These are phyloP conservation scores for Adansonia madagascariensis DNA, from an alignment of 441 rosid species.

Conservation along the genomic window DNA sequence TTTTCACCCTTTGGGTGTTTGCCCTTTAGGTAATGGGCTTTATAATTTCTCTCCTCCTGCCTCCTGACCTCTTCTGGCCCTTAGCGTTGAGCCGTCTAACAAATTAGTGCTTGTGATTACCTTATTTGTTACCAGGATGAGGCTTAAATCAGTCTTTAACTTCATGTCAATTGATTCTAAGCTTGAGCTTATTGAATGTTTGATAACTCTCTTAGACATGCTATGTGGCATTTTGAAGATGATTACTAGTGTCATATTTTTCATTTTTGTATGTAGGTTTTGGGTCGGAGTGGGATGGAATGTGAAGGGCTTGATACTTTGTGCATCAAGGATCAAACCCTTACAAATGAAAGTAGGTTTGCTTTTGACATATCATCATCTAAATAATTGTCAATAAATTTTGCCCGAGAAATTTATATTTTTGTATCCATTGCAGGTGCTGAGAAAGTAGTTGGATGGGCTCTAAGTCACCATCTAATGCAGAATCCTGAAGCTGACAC, in stretches of 20 bases:
- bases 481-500: constrained; percentile 63
- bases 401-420: constrained; percentile 4
- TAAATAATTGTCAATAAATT: not conserved
- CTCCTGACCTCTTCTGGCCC: not conserved
- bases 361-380: constrained; percentile 24
- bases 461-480: constrained; percentile 77
- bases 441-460: constrained; percentile 91
- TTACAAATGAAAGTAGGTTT: constrained; percentile 72
- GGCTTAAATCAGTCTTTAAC: not conserved
- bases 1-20: constrained; percentile 15
- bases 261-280: constrained; percentile 22
- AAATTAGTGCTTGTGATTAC: constrained; percentile 10
- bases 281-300: constrained; percentile 31
- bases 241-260: not conserved
- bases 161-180: constrained; percentile 6
- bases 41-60: not conserved
- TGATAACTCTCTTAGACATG: constrained; percentile 5
- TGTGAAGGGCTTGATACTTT: constrained; percentile 29
- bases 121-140: not conserved
- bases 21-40: constrained; percentile 7
- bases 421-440: constrained; percentile 57
- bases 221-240: constrained; percentile 22
- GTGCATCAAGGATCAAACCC: constrained; percentile 58
- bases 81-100: not conserved
- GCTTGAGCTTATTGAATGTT: constrained; percentile 14